These are phyloP conservation scores for Penicillium cinerascens DNA, from an alignment of 495 filamentous ascomycete species.

Conservation along the genomic window DNA sequence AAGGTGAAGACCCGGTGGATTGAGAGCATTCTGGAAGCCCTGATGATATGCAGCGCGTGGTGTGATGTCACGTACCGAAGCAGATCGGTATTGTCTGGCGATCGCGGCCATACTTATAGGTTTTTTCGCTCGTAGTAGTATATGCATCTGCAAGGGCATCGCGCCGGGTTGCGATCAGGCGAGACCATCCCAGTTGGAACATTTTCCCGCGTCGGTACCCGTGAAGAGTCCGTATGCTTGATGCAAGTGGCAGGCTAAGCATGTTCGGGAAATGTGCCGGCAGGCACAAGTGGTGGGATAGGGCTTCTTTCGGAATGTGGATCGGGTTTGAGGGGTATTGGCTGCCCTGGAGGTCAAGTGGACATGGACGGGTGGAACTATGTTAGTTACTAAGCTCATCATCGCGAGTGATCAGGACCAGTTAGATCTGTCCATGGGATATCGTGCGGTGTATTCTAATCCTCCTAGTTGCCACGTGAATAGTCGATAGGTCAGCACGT, in stretches of 20 bases:
- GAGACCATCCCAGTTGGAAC: neutral
- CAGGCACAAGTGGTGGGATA: neutral
- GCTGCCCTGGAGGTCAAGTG: no score
- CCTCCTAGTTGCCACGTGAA: no score
- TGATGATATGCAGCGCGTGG: neutral
- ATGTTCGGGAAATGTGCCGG: no score
- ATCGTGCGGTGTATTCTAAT: constrained; percentile 1
- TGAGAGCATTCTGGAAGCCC: neutral
- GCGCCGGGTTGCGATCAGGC: neutral
- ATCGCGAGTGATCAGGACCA: neutral
- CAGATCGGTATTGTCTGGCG: neutral
- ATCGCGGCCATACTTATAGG: neutral
- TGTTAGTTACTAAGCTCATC: neutral
- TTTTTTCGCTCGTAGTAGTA: neutral
- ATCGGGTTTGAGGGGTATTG: neutral
- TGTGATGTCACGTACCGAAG: neutral
- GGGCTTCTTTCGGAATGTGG: neutral
- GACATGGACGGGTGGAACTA: no score
- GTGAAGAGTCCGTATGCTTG: neutral
- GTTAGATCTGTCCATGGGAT: neutral
- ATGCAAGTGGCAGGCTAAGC: neutral
- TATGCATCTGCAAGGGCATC: neutral
- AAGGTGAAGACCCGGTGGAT: neutral
- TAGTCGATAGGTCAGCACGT: constrained; percentile 4
- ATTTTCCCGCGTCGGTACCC: neutral